Evolutionary conservation across 768 basidiomycete genomes (phyloP).

Genomic region (Trametes villosa): DNA sequence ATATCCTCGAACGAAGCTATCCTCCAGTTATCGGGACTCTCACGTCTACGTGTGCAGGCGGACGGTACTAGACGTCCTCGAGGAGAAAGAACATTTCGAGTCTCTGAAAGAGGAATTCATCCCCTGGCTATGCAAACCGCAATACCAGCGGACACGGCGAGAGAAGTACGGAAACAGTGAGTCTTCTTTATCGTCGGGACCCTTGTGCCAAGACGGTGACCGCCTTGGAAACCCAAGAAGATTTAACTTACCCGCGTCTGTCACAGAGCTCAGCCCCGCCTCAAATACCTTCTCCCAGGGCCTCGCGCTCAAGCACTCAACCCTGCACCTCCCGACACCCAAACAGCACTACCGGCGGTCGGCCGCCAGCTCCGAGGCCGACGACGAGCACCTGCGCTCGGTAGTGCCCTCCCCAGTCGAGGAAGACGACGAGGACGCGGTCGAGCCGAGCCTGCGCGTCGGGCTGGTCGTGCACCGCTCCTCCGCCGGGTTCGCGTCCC

Average conservation of each 20-base stretch:
- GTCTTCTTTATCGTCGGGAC: conserved; percentile 15
- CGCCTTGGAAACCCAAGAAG: not conserved
- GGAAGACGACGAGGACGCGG: conserved; percentile 38
- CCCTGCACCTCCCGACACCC: conserved; percentile 38
- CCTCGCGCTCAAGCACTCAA: conserved; percentile 64
- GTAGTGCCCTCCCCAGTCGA: conserved; percentile 51
- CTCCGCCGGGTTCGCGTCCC: conserved; percentile 58
- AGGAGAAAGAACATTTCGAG: conserved; percentile 70
- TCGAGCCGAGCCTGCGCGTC: conserved; percentile 58
- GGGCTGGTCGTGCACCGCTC: conserved; percentile 64
- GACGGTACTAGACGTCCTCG: conserved; percentile 71
- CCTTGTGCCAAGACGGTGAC: not conserved
- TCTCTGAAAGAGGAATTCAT: conserved; percentile 90
- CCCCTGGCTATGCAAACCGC: conserved; percentile 89
- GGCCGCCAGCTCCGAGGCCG: conserved; percentile 30
- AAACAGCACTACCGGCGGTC: conserved; percentile 11
- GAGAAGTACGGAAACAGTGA: conserved; percentile 63
- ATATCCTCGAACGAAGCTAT: conserved; percentile 71
- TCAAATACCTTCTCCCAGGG: conserved; percentile 50
- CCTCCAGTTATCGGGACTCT: conserved; percentile 75
- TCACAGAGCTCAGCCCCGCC: conserved; percentile 50
- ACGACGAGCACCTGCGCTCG: conserved; percentile 34
- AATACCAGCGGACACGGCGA: conserved; percentile 67
- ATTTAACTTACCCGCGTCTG: not conserved
- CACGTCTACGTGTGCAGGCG: conserved; percentile 90